Evolutionary conservation across 2,329 filamentous ascomycete genomes (phyloP), one percentile per base, ranked within the genome.

Genomic region (Taxawa tesnikishii): DNA sequence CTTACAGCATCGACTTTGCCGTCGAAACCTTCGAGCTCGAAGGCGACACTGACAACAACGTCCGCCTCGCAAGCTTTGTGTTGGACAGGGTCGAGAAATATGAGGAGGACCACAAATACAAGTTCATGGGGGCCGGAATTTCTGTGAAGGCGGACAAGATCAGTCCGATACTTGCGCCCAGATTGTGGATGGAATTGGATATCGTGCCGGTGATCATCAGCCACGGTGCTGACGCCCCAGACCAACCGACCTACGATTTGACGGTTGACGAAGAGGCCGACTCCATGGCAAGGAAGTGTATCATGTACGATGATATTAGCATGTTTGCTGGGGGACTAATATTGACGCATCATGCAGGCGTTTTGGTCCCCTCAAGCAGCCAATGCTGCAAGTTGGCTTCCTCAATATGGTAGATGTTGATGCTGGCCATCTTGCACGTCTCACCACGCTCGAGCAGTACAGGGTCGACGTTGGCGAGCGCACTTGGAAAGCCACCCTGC

Each of bases 191-290:
- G 3, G 76, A 84, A 39, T 60, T 87, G 21, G 83, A 90, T 48
- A 73, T 87, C 35, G 70, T 88, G 3, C 78, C 80, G 1, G 63
- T 88, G 25, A 68, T 79, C 3, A 64, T 84, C 12, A 41, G 41
- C 16, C 73, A 74, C 48, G 59, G 65, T 12, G 67, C 84, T 6
- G 82, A 85, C 43, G 81, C 87, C 49, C 75, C 83, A 53, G 79
- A 80, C 2, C 79, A 87, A 49, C 79, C 77, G 1, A 80, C 83
- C 68, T 75, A 34, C 41, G 41, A 43, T 21, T 73, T 74, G 48
- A 59, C 66, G n/a, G 67, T 85, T 4, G 83, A 87, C 45, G 83
- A 90, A 50, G 76, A 85, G 52, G 81, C 83, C 2, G 83, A 88
- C 49, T 81, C 78, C 1, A 80, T 87, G 70, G 78, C 77, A 2